Evolutionary conservation across 208 protist genomes (phyloP), one percentile per base, ranked within the genome.

Genomic region (Trypanosoma brucei): DNA sequence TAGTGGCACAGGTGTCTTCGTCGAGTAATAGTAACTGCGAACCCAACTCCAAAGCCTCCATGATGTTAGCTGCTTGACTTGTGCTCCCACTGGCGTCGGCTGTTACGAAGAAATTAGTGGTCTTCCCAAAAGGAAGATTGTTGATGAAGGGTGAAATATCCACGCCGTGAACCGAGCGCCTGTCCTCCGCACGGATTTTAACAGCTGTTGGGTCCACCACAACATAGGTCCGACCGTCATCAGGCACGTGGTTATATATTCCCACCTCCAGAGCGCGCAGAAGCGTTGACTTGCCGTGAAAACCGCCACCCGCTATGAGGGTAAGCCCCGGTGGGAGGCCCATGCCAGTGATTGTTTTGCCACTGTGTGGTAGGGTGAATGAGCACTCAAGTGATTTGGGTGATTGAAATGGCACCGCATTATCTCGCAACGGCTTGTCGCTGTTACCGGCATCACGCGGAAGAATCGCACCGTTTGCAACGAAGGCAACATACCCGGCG

Each of bases 1-100:
- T 98, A 37, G 96, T 98, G 2, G 97, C 96, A 48, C 75, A 94
- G 4, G 95, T 98, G 75, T 98, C 97, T 72, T 98, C 96, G 73
- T 98, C 97, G 11, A 98, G 79, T 36, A 98, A 74, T 53, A 98
- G 66, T 46, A 84, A 56, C 13, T 63, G 69, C 37, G 78, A 70
- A 40, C 93, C 95, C n/a, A 93, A 64, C 78, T 98, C 96, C 42
- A 98, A 68, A 35, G 86, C 88, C 59, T 98, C 96, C 67, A 97
- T 81, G 44, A 96, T 94, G 71, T 95, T 95, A 33, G 90, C 80
- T 2, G 94, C 94, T 69, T 97, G 89, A 44, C 87, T 96, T 9
- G 95, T 98, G 65, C 84, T 94, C 7, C 94, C 94, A 67, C 88
- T 96, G 31, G 93, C 93, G 62, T 94, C 88, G 3, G 65, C 50